A percentile compares a stretch with the other conserved stretches of the same genome.
Conservation (phyloP, 768 basidiomycete genomes). For the Mycena albidolilacea region DNA sequence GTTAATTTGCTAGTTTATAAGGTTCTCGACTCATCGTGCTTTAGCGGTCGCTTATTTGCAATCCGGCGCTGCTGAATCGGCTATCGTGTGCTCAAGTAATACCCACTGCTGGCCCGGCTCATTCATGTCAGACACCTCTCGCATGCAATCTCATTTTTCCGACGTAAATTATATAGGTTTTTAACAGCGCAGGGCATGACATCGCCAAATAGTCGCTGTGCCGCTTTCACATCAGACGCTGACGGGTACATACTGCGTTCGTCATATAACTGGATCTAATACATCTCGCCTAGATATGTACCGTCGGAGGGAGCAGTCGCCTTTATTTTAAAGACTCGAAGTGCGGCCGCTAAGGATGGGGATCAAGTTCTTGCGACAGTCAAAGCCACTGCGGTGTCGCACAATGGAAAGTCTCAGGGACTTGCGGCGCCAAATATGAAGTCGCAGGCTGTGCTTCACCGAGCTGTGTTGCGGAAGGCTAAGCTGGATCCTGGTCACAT, state of each 20-base stretch:
- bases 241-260: constrained; percentile 27
- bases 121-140: constrained; percentile 21
- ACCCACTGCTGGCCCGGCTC: constrained; percentile 39
- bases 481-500: constrained; percentile 21
- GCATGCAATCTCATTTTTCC: not conserved
- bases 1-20: not conserved
- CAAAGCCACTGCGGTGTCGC: constrained; percentile 27
- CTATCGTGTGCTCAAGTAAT: constrained; percentile 38
- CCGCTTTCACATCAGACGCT: constrained; percentile 32
- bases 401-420: constrained; percentile 38
- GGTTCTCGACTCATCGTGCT: not conserved
- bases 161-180: constrained; percentile 18
- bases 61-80: constrained; percentile 30
- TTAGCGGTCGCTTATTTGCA: constrained; percentile 31
- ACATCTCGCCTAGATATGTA: constrained; percentile 26
- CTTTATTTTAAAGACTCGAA: constrained; percentile 35
- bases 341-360: constrained; percentile 23
- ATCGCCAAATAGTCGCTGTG: constrained; percentile 37
- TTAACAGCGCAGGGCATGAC: constrained; percentile 35
- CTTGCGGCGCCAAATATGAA: constrained; percentile 36
- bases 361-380: constrained; percentile 32
- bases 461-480: constrained; percentile 23
- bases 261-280: not conserved
- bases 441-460: constrained; percentile 29
- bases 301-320: constrained; percentile 37